These are phyloP conservation scores for Aspergillus sp. DNA, from an alignment of 2,329 filamentous ascomycete species.

Conservation along the genomic window DNA sequence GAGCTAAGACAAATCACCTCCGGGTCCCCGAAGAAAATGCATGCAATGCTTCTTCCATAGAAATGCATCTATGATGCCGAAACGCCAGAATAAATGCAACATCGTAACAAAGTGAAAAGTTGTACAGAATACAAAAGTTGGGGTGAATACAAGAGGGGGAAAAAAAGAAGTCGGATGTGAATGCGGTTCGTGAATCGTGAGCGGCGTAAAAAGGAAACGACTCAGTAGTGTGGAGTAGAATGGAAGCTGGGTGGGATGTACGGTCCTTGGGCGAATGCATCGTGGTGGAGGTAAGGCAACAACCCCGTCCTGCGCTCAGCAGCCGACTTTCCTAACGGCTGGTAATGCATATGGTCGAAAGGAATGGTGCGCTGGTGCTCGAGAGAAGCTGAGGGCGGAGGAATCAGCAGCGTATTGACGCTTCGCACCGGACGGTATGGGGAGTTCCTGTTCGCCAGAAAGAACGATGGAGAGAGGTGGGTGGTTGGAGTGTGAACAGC, in stretches of 20 bases:
- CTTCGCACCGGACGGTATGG: constrained; percentile 89
- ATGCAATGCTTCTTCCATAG: constrained; percentile 3
- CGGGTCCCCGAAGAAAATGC: constrained; percentile 11
- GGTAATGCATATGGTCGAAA: constrained; percentile 78
- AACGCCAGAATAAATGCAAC: constrained; percentile 24
- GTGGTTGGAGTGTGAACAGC: constrained; percentile 62
- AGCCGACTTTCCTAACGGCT: constrained; percentile 69
- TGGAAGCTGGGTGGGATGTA: constrained; percentile 32
- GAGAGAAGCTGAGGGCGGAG: constrained; percentile 76
- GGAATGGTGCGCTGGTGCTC: constrained; percentile 67
- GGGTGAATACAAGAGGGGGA: background rate
- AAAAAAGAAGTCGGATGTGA: constrained; percentile 20
- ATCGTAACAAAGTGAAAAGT: constrained; percentile 12
- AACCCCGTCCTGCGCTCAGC: constrained; percentile 67
- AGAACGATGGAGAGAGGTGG: constrained; percentile 81
- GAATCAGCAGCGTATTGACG: constrained; percentile 87
- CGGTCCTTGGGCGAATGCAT: constrained; percentile 41
- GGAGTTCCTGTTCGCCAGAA: constrained; percentile 82
- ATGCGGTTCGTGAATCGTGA: constrained; percentile 26
- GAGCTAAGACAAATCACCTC: constrained; percentile 9
- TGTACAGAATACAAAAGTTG: constrained; percentile 19
- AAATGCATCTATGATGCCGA: constrained; percentile 14
- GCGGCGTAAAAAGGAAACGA: constrained; percentile 16
- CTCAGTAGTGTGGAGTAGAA: constrained; percentile 29
- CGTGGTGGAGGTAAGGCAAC: constrained; percentile 56